phyloP scores from a whole-genome alignment of 257 asterid genomes.

The Solanum appendiculatum region DNA sequence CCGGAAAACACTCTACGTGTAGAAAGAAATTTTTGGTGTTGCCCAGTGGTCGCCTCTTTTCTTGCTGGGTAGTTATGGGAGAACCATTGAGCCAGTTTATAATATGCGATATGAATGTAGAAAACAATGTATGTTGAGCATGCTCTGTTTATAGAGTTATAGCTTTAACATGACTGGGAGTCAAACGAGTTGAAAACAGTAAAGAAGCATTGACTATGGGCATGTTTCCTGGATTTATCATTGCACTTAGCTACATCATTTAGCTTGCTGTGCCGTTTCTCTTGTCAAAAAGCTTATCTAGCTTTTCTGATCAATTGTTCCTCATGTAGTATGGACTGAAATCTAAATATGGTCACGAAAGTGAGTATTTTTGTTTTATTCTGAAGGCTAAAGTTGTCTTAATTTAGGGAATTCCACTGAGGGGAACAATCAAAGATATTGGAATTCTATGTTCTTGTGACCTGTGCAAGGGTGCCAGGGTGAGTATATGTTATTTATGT shows the following conservation, averaged over 20 bases:
- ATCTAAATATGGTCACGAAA: not conserved
- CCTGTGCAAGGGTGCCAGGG: slow-evolving; percentile 67
- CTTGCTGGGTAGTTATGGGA: not conserved
- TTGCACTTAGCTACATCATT: not conserved
- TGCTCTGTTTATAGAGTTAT: not conserved
- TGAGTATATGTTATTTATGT: slow-evolving; percentile 22
- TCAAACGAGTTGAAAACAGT: not conserved
- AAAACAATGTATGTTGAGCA: not conserved
- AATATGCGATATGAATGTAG: not conserved
- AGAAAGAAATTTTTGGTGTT: not conserved
- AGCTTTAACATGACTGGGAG: not conserved
- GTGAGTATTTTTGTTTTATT: not conserved
- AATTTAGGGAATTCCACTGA: slow-evolving; percentile 21
- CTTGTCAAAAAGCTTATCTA: not conserved
- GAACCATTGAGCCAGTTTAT: not conserved
- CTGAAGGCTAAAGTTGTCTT: not conserved
- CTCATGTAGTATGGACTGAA: not conserved
- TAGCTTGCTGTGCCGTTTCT: not conserved
- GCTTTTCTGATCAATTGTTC: not conserved
- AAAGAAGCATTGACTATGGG: not conserved
- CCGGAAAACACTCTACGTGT: not conserved
- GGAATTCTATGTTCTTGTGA: slow-evolving; percentile 90
- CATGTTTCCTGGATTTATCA: not conserved
- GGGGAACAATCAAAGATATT: slow-evolving; percentile 76
- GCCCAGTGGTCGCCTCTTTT: not conserved